Evolutionary conservation across 2,329 filamentous ascomycete species (phyloP), one percentile per base, ranked within the genome.

Genomic region (Chaetomiaceae sp.): DNA sequence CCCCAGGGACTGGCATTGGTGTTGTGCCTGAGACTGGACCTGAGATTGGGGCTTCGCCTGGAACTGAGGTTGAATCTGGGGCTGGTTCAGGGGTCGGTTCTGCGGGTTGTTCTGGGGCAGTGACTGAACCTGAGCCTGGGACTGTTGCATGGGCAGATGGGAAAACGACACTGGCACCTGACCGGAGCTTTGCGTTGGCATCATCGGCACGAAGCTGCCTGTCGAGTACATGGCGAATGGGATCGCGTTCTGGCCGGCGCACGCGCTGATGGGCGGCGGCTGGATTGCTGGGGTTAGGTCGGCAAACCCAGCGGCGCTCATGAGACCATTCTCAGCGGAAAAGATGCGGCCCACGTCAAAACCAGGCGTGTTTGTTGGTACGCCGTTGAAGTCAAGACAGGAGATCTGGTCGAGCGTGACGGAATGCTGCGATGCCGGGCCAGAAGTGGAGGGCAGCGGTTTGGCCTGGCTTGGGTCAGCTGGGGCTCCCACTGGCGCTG

Each of bases 211-310:
- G 5, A 57, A 33, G 10, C 39, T 58, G 1, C 55, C 51, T 6
- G 50, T 50, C 33, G 55, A 57, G 46, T 50, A 53, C 51, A 55
- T 57, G 17, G 51, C 38, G 34, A 53, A 53, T 5, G 53, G 55
- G 3, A 55, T 53, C 27, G 42, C 21, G 35, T 47, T 54, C 10
- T 48, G 53, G 21, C 40, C 12, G 23, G 4, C 19, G 13, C 43
- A 8, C 4, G 45, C 19, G 16, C 14, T 25, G 25, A 46, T 16
- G 2, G 38, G 27, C 10, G 50, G 16, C 16, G 40, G 2, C 23
- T 20, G 27, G 4, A 25, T 17, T 17, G 37, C 8, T 12, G n/a
- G 23, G 13, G 33, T 37, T 48, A n/a, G 10, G 30, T 12, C 14
- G 31, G 31, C 23, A n/a, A 41, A 19, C 10, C 34, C 30, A 4